Evolutionary conservation across 2,329 filamentous ascomycete species (phyloP).

Genomic region (Eutypella sp.): DNA sequence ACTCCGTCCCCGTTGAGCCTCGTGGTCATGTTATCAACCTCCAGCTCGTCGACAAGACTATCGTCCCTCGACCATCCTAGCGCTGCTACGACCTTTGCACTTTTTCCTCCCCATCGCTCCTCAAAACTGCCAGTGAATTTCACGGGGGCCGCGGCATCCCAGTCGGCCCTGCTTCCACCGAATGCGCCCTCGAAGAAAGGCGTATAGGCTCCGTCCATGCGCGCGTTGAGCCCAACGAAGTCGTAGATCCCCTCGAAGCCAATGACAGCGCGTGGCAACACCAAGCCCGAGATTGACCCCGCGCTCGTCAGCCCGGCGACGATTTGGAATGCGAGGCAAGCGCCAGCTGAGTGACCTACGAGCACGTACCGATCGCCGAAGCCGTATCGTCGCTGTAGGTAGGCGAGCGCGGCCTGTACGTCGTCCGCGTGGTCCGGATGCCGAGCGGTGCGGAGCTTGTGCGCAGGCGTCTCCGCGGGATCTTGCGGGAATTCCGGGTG

Average conservation of each 20-base stretch:
- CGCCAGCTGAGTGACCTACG: constrained; percentile 59
- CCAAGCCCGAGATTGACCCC: constrained; percentile 20
- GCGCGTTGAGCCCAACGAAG: constrained; percentile 47
- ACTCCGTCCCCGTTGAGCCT: constrained; percentile 38
- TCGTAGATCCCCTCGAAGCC: constrained; percentile 65
- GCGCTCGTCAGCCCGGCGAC: constrained; percentile 21
- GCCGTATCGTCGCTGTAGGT: constrained; percentile 40
- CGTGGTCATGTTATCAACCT: constrained; percentile 52
- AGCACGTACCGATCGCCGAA: constrained; percentile 47
- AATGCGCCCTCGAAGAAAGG: constrained; percentile 58
- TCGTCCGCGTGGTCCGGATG: constrained; percentile 61
- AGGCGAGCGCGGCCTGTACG: constrained; percentile 45
- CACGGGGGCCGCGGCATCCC: constrained; percentile 53
- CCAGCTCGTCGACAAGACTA: constrained; percentile 48
- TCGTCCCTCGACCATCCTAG: constrained; percentile 45
- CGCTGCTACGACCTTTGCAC: constrained; percentile 26
- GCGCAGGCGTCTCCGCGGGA: constrained; percentile 28
- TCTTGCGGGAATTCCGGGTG: constrained; percentile 43
- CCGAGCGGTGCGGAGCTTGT: constrained; percentile 35
- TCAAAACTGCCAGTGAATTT: constrained; percentile 37
- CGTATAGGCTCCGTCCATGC: constrained; percentile 45
- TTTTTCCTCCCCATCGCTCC: constrained; percentile 27
- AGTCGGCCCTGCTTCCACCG: constrained; percentile 46
- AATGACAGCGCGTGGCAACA: constrained; percentile 48
- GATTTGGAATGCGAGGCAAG: constrained; percentile 58